phyloP scores from a whole-genome alignment of 345 rosid species.

The Rhizophora mangle region DNA sequence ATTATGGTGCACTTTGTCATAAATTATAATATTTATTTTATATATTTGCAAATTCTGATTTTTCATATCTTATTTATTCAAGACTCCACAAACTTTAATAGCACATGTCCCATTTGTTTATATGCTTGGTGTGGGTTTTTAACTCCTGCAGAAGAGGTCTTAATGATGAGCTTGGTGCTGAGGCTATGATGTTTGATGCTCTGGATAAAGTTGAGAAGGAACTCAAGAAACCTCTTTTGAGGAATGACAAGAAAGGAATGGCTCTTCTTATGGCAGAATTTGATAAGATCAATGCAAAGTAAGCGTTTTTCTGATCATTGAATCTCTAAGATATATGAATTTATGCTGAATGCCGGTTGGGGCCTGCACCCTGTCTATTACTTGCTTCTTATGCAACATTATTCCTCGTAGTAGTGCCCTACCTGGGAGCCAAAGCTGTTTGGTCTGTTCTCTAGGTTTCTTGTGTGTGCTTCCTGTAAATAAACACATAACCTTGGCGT shows the following conservation, averaged over 20 bases:
- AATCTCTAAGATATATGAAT: background rate
- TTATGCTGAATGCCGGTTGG: background rate
- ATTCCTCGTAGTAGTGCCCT: too few species aligned
- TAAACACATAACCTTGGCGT: background rate
- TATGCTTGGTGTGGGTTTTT: background rate
- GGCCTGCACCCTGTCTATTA: background rate
- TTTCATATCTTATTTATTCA: background rate
- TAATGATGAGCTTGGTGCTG: constrained; percentile 78
- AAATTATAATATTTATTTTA: too few species aligned
- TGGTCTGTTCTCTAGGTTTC: too few species aligned
- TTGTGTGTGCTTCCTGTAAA: too few species aligned
- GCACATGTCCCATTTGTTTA: background rate
- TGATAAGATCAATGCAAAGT: constrained; percentile 90
- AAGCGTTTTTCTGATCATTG: constrained; percentile 11
- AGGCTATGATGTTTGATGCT: constrained; percentile 94
- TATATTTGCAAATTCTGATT: too few species aligned
- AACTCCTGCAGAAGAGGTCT: constrained; percentile 66
- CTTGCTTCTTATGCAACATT: too few species aligned
- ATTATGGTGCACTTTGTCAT: too few species aligned
- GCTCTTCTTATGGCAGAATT: constrained; percentile 79
- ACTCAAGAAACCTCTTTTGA: constrained; percentile 88
- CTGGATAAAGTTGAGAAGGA: constrained; percentile 90
- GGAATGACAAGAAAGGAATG: constrained; percentile 90
- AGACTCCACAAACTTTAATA: background rate
- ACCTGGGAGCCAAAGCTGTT: too few species aligned